These are phyloP conservation scores for Rhodosporidiobolus sp. DNA, from an alignment of 768 basidiomycete species.

Conservation along the genomic window DNA sequence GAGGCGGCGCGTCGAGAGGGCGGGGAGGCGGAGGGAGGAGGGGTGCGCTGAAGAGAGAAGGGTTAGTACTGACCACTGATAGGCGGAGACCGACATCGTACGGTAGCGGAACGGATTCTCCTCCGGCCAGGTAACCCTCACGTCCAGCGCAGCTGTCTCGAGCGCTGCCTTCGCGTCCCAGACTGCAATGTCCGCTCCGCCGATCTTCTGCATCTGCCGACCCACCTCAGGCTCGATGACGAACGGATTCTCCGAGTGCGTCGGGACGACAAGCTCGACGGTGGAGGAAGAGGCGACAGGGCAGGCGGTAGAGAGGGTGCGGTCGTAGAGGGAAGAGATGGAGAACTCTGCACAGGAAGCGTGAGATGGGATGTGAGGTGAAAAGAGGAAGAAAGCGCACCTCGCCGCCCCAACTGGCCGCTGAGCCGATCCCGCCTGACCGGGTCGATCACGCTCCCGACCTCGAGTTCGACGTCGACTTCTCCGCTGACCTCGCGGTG, in stretches of 20 bases:
- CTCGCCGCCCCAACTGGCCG: conserved; percentile 36
- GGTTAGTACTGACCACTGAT: no score
- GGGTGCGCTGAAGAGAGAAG: neutral
- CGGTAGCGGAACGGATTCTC: conserved; percentile 41
- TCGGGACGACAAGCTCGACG: conserved; percentile 45
- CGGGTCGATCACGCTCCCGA: conserved; percentile 74
- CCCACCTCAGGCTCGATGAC: conserved; percentile 5
- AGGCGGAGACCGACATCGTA: neutral
- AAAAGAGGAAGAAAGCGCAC: conserved; percentile 9
- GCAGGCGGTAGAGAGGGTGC: conserved; percentile 62
- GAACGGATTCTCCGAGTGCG: conserved; percentile 23
- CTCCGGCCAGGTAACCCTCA: conserved; percentile 25
- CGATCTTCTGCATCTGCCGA: neutral
- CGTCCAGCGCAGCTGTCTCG: conserved; percentile 4
- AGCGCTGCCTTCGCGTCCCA: conserved; percentile 29
- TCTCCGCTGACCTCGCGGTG: conserved; percentile 40
- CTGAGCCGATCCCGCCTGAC: conserved; percentile 49
- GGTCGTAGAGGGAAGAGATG: conserved; percentile 64
- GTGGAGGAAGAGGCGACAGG: conserved; percentile 57
- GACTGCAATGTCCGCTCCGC: neutral
- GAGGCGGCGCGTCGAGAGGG: conserved; percentile 65
- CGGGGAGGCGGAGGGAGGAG: conserved; percentile 51
- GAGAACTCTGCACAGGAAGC: conserved; percentile 25
- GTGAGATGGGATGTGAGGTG: conserved; percentile 61
- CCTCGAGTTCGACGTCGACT: conserved; percentile 64